Evolutionary conservation across 2,329 filamentous ascomycete species (phyloP).

Genomic region (Beauveria caledonica): DNA sequence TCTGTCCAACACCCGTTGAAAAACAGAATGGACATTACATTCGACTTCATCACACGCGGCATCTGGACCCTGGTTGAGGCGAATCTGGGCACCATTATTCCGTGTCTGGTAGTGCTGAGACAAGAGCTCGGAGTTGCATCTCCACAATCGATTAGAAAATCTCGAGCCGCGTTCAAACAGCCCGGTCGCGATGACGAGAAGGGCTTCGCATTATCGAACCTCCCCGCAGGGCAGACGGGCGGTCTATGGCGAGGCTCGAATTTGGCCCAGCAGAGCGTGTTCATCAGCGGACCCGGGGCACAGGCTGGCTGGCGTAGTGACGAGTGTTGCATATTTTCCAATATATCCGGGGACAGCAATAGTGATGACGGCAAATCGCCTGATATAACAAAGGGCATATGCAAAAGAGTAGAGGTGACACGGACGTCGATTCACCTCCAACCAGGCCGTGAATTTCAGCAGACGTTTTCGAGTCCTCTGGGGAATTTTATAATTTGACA

Average conservation of each 20-base stretch:
- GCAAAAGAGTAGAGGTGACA: constrained; percentile 2
- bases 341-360: neutral
- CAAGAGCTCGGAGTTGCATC: constrained; percentile 15
- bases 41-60: constrained; percentile 18
- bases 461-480: neutral
- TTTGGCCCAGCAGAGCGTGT: constrained; percentile 7
- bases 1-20: constrained; percentile 25
- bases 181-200: neutral
- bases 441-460: neutral
- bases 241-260: constrained; percentile 6
- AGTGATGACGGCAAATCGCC: constrained; percentile 2
- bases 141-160: constrained; percentile 14
- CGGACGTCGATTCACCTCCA: constrained; percentile 3
- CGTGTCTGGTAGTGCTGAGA: constrained; percentile 25
- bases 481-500: neutral
- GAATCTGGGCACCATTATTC: constrained; percentile 29
- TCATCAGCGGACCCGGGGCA: constrained; percentile 4
- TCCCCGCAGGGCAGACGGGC: neutral
- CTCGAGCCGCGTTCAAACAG: neutral
- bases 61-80: constrained; percentile 31
- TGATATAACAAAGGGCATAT: neutral
- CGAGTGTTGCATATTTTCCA: neutral
- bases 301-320: neutral
- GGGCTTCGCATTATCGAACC: neutral
- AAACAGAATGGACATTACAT: constrained; percentile 23